These are phyloP conservation scores for Wickerhamiella musiphila DNA, from an alignment of 805 yeast genomes.

Conservation along the genomic window DNA sequence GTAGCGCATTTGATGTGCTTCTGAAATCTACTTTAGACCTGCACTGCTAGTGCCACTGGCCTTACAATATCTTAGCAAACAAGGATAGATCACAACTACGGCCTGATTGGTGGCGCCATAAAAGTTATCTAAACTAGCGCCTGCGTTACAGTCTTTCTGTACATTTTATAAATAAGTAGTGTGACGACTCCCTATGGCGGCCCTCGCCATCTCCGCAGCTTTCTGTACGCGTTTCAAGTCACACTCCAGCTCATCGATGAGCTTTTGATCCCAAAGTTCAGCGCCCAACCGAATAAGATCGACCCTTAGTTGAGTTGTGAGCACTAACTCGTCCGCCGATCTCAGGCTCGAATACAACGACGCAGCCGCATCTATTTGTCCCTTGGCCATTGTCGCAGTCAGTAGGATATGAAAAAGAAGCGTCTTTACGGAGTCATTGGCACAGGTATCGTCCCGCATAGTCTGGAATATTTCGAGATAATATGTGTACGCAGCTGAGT, in stretches of 20 bases:
- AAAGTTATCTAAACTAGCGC: no score
- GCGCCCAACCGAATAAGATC: neutral
- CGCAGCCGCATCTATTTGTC: neutral
- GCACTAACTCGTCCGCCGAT: neutral
- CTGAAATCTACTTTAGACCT: no score
- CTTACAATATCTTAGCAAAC: no score
- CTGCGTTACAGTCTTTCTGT: no score
- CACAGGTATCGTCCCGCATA: constrained; percentile 6
- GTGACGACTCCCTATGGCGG: neutral
- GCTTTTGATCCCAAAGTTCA: neutral
- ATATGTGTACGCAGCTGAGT: constrained; percentile 1
- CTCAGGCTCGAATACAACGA: neutral
- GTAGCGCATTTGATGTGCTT: no score
- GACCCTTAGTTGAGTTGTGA: neutral
- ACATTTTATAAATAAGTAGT: no score
- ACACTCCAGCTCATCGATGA: neutral
- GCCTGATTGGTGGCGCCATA: no score
- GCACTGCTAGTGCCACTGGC: no score
- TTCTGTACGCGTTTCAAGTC: neutral
- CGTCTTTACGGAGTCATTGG: constrained; percentile 10
- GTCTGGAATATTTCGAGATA: constrained; percentile 7
- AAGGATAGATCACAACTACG: no score
- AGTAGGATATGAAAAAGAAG: constrained; percentile 15
- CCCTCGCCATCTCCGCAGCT: neutral
- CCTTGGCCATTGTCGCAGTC: constrained; percentile 1